Base-by-base conservation (phyloP, 495 filamentous ascomycete genomes). In the Lasiosphaeris hirsuta region DNA sequence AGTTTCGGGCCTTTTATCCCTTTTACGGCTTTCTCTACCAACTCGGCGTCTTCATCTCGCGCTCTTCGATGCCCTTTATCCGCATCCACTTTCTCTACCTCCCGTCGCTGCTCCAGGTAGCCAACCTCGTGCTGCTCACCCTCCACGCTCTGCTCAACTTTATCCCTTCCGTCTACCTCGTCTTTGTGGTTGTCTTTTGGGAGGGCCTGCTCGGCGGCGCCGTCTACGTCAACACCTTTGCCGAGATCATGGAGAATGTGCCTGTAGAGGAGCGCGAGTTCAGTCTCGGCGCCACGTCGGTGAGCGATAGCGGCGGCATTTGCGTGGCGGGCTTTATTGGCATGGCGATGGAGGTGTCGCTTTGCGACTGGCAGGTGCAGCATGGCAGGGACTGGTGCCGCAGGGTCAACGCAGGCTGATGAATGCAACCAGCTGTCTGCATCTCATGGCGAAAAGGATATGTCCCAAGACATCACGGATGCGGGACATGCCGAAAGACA, bases 211-310 rank as follows among this genome's bases (percentile, higher is more conserved):
- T 98, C 0, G 94, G 94, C 6, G 94, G 94, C 0, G 72, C 86
- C 8, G 94, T 97, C 0, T 98, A 98, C 64, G 91, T 97, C 43
- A 96, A 93, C 57, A 96, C 92, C 0, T 98, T 96, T 72, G 90
- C 92, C 0, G 88, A 93, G 69, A 94, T 98, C 58, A 85, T 86
- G 63, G 89, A 97, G 52, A 81, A 84, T 8, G 87, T 96, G 0
- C 81, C 83, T 0, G 70, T 78, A 7, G 80, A 83, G 37, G 93
- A 97, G 42, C 78, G 94, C 14, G 94, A 98, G 73, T 97, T 96
- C 65, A 92, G 88, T 45, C 75, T 98, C 2, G 85, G 88, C 2
- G 94, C 92, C 0, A 91, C 90, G 14, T 96, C 88, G 43, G 94
- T 97, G 40, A 95, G 90, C 69, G 94, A 98, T 69, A 90, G 87